Evolutionary conservation across 768 basidiomycete genomes (phyloP).

Genomic region (Amanita rimosa): DNA sequence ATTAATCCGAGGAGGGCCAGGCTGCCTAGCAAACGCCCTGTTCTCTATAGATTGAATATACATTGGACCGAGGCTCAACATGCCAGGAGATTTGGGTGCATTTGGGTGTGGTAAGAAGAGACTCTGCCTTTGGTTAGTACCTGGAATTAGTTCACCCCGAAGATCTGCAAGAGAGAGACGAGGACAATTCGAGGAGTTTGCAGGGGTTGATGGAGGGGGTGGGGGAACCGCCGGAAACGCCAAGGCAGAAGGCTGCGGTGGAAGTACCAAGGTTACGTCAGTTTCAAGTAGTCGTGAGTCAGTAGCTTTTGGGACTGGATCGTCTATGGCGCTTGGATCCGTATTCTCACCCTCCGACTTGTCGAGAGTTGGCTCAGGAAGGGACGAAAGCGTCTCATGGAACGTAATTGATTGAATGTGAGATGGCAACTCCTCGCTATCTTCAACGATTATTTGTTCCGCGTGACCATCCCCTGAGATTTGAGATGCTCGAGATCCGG

Average conservation of each 20-base stretch:
- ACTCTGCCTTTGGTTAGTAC: conserved; percentile 22
- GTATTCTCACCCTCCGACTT: conserved; percentile 7
- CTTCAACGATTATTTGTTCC: conserved; percentile 31
- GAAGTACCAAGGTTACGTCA: background rate
- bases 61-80: conserved; percentile 43
- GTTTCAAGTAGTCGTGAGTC: background rate
- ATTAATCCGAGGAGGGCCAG: background rate
- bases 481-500: conserved; percentile 10
- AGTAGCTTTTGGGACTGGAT: conserved; percentile 12
- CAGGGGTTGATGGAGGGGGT: conserved; percentile 5
- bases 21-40: conserved; percentile 1
- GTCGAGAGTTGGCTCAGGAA: conserved; percentile 14
- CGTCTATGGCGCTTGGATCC: conserved; percentile 16
- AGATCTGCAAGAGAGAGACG: conserved; percentile 22
- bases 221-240: conserved; percentile 6
- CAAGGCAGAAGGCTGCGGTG: background rate
- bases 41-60: conserved; percentile 28
- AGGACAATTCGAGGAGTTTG: conserved; percentile 12
- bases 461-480: conserved; percentile 12
- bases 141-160: conserved; percentile 17
- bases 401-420: conserved; percentile 10
- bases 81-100: conserved; percentile 27
- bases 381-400: conserved; percentile 12
- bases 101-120: conserved; percentile 36
- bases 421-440: conserved; percentile 29